These are phyloP conservation scores for Rehmannia glutinosa DNA, from an alignment of 257 asterid species.

Conservation along the genomic window DNA sequence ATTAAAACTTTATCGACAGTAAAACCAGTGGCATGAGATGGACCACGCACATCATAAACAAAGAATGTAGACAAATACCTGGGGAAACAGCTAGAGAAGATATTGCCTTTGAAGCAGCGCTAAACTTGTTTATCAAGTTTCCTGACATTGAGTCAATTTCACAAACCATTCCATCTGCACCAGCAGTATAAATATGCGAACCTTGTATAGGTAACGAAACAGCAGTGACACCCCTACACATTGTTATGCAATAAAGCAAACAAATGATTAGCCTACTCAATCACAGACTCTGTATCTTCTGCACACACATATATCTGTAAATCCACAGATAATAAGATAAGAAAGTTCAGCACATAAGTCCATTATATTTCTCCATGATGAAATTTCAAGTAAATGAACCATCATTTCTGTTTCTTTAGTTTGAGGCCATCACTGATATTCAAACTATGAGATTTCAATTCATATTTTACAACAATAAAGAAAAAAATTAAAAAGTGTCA, in stretches of 20 bases:
- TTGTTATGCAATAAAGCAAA: slow-evolving; percentile 2
- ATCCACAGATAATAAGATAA: not conserved
- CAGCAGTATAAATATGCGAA: slow-evolving; percentile 68
- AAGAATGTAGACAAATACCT: slow-evolving; percentile 37
- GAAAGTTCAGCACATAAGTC: not conserved
- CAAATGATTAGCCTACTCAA: slow-evolving; percentile 8
- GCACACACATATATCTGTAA: not conserved
- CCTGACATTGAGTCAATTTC: slow-evolving; percentile 74
- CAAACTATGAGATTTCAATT: not conserved
- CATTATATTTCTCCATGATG: not conserved
- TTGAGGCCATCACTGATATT: too few species aligned
- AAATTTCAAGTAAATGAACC: not conserved
- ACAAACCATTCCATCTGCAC: slow-evolving; percentile 90
- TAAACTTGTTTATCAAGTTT: slow-evolving; percentile 59
- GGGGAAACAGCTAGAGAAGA: slow-evolving; percentile 79
- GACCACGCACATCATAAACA: not conserved
- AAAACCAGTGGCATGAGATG: not conserved
- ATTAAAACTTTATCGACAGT: not conserved
- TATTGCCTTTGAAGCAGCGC: slow-evolving; percentile 63
- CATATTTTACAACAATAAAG: too few species aligned
- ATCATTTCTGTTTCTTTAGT: not conserved
- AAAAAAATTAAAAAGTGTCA: too few species aligned
- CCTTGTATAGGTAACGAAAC: slow-evolving; percentile 61
- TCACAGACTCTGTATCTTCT: not conserved
- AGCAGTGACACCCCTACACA: slow-evolving; percentile 76